A percentile compares a stretch with the other conserved stretches of the same genome.
Evolutionary conservation across 768 basidiomycete genomes (phyloP).

Genomic region (Obba rivulosa): DNA sequence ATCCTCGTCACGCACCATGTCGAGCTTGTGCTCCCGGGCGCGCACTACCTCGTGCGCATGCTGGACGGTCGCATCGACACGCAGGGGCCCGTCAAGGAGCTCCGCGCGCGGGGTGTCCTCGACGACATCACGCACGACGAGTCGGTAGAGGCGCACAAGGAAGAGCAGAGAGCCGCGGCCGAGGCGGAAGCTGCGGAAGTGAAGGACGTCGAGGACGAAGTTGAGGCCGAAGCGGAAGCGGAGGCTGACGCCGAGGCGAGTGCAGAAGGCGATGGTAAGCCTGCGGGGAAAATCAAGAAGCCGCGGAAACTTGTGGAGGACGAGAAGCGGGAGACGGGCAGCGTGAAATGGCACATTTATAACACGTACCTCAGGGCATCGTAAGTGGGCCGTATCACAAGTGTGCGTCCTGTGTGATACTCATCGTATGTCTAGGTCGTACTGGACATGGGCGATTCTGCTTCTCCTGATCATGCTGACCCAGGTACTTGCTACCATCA

Average conservation of each 20-base stretch:
- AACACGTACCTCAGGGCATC: constrained; percentile 65
- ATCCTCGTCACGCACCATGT: constrained; percentile 81
- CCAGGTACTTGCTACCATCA: constrained; percentile 17
- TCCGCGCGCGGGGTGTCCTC: constrained; percentile 55
- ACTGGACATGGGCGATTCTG: constrained; percentile 61
- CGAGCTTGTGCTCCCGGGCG: constrained; percentile 71
- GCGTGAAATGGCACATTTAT: constrained; percentile 72
- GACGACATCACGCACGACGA: constrained; percentile 54
- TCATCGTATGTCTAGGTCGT: no score
- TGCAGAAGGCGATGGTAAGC: constrained; percentile 21
- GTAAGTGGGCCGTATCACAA: no score
- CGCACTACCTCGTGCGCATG: constrained; percentile 71
- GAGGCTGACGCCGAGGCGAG: constrained; percentile 18
- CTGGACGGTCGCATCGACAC: constrained; percentile 77
- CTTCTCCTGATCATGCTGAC: constrained; percentile 41
- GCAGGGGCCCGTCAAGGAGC: constrained; percentile 62
- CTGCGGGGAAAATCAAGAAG: constrained; percentile 42
- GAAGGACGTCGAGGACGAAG: constrained; percentile 23
- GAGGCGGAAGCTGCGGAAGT: constrained; percentile 6
- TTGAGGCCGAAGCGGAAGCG: constrained; percentile 21
- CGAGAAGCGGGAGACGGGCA: constrained; percentile 74
- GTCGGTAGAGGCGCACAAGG: constrained; percentile 43
- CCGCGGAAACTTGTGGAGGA: constrained; percentile 75
- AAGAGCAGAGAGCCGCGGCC: constrained; percentile 24
- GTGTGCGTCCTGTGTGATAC: no score